A percentile compares a stretch with the other conserved stretches of the same genome.
phyloP scores from a whole-genome alignment of 345 rosid species.

The Linum trigynum region DNA sequence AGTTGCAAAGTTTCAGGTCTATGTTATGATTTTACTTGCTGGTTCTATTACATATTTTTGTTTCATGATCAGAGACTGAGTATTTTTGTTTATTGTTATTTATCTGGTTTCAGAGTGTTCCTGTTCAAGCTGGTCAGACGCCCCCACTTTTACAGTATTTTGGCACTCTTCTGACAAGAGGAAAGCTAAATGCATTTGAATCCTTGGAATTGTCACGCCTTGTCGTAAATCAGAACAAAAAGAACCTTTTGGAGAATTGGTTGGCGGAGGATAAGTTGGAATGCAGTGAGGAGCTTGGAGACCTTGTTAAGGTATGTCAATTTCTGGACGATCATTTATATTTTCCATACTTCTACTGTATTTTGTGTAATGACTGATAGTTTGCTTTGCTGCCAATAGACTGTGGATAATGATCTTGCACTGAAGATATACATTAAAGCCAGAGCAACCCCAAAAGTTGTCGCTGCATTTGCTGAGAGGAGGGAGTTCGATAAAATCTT shows the following conservation, averaged over 20 bases:
- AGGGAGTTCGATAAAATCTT: constrained; percentile 94
- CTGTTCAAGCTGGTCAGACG: constrained; percentile 97
- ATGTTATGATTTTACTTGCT: constrained; percentile 10
- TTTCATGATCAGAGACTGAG: neutral
- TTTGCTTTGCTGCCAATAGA: constrained; percentile 36
- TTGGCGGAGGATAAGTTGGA: constrained; percentile 96
- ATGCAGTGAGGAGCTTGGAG: constrained; percentile 98
- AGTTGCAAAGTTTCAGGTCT: constrained; percentile 95
- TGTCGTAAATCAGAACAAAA: constrained; percentile 96
- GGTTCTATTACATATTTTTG: constrained; percentile 5
- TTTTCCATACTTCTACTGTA: neutral
- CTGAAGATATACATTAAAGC: constrained; percentile 94
- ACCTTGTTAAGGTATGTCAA: constrained; percentile 85
- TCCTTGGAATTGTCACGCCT: constrained; percentile 96
- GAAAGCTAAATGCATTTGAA: constrained; percentile 96
- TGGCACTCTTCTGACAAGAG: constrained; percentile 88
- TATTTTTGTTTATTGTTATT: neutral
- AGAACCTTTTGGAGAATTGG: constrained; percentile 96
- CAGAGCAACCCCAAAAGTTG: constrained; percentile 93
- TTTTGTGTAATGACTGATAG: neutral
- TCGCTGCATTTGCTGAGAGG: constrained; percentile 97
- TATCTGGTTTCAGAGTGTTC: constrained; percentile 66
- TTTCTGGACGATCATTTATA: neutral
- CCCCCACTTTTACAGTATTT: constrained; percentile 96
- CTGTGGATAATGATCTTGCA: constrained; percentile 98